These are phyloP conservation scores for Podosphaera xanthii DNA, from an alignment of 2,329 filamentous ascomycete genomes.

Conservation along the genomic window DNA sequence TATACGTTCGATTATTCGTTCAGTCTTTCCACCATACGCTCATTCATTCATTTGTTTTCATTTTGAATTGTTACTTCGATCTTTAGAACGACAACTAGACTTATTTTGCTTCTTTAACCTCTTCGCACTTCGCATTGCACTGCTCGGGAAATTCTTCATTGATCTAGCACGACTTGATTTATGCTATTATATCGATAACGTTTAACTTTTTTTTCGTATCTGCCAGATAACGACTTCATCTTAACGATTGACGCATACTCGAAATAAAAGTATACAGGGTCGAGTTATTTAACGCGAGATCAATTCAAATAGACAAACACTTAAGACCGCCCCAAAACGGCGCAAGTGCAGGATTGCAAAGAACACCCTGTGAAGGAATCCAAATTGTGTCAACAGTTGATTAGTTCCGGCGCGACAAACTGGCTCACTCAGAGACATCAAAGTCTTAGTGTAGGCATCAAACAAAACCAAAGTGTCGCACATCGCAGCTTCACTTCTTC, in stretches of 20 bases:
- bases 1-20: background rate
- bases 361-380: background rate
- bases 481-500: too few relatives aligned
- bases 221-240: background rate
- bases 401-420: too few relatives aligned
- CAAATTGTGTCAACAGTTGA: background rate
- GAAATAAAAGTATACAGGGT: background rate
- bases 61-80: background rate
- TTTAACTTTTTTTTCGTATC: background rate
- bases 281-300: background rate
- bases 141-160: background rate
- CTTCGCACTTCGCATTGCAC: background rate
- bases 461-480: too few relatives aligned
- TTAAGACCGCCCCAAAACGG: background rate
- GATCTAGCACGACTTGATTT: background rate
- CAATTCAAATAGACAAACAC: background rate
- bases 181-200: background rate
- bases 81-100: background rate
- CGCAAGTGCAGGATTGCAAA: background rate
- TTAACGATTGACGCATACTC: background rate
- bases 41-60: background rate
- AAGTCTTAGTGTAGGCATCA: background rate
- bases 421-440: background rate
- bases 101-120: background rate
- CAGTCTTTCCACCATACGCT: background rate